Conservation (phyloP, 2,329 filamentous ascomycete species). For the Neocatenulostroma microsporum region DNA sequence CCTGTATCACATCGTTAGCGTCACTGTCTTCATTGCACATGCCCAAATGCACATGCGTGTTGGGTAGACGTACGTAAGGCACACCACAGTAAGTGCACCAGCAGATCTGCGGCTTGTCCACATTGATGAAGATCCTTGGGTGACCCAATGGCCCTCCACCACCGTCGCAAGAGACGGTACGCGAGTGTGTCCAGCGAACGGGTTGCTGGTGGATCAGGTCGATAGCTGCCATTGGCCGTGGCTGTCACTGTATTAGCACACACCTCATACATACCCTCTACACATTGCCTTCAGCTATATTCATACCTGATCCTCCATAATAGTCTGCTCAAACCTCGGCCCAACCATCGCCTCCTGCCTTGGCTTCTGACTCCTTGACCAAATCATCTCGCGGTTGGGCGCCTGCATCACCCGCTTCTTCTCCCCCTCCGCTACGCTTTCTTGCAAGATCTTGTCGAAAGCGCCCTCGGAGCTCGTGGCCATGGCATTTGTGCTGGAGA, state of each 20-base stretch:
- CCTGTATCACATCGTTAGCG: constrained; percentile 48
- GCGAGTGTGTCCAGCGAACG: constrained; percentile 80
- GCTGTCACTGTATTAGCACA: constrained; percentile 46
- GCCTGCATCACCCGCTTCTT: constrained; percentile 61
- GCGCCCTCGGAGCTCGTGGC: constrained; percentile 44
- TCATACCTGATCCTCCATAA: constrained; percentile 77
- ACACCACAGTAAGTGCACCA: constrained; percentile 87
- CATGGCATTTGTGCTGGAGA: constrained; percentile 55
- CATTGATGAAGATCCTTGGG: constrained; percentile 93
- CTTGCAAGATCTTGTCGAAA: constrained; percentile 49
- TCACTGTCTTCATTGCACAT: neutral
- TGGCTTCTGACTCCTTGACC: constrained; percentile 80
- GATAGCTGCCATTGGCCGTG: constrained; percentile 81
- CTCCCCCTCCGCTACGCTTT: constrained; percentile 49
- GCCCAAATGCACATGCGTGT: no score
- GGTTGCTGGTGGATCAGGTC: constrained; percentile 94
- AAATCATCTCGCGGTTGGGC: constrained; percentile 72
- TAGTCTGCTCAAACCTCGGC: constrained; percentile 93
- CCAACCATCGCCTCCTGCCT: constrained; percentile 81
- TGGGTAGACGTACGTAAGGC: constrained; percentile 73
- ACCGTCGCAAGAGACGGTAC: constrained; percentile 79
- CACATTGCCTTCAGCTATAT: neutral
- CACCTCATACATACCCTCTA: neutral
- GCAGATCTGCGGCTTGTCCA: constrained; percentile 91
- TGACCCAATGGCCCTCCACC: constrained; percentile 86